A percentile compares a stretch with the other conserved stretches of the same genome.
Evolutionary conservation across 2,329 filamentous ascomycete species (phyloP).

Genomic region (Fusarium metavorans): DNA sequence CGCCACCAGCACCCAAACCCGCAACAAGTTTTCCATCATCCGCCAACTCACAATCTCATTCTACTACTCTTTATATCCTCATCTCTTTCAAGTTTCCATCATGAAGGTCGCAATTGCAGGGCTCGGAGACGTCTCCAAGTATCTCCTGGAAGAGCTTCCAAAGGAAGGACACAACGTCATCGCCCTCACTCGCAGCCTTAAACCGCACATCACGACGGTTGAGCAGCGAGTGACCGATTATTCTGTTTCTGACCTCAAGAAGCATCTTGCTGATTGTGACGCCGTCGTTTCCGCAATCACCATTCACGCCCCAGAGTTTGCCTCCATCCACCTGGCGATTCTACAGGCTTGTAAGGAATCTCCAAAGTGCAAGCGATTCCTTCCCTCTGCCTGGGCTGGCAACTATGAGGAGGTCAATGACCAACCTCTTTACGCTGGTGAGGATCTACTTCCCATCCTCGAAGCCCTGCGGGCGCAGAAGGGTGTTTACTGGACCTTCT

Average conservation of each 20-base stretch:
- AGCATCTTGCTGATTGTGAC: background rate
- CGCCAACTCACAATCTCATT: background rate
- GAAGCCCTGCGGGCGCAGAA: background rate
- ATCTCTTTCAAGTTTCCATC: background rate
- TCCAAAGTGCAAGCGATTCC: conserved; percentile 11
- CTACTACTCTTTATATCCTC: background rate
- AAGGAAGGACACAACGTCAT: background rate
- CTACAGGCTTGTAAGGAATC: conserved; percentile 8
- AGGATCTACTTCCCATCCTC: background rate
- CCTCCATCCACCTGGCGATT: conserved; percentile 1
- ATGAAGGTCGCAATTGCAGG: conserved; percentile 15
- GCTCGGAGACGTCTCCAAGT: conserved; percentile 12
- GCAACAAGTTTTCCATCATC: background rate
- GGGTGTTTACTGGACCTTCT: background rate
- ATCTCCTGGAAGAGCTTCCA: conserved; percentile 12
- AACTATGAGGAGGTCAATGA: background rate
- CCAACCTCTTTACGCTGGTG: conserved; percentile 1
- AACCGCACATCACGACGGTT: background rate
- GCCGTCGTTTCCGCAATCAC: conserved; percentile 12
- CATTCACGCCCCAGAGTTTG: background rate
- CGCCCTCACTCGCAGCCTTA: conserved; percentile 8
- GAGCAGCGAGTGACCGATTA: conserved; percentile 11
- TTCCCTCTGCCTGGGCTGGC: conserved; percentile 1
- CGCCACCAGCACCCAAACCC: background rate
- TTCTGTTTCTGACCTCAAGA: background rate